Evolutionary conservation across 805 yeast species (phyloP), one percentile per base, ranked within the genome.

Genomic region (Wickerhamiella shivajii): DNA sequence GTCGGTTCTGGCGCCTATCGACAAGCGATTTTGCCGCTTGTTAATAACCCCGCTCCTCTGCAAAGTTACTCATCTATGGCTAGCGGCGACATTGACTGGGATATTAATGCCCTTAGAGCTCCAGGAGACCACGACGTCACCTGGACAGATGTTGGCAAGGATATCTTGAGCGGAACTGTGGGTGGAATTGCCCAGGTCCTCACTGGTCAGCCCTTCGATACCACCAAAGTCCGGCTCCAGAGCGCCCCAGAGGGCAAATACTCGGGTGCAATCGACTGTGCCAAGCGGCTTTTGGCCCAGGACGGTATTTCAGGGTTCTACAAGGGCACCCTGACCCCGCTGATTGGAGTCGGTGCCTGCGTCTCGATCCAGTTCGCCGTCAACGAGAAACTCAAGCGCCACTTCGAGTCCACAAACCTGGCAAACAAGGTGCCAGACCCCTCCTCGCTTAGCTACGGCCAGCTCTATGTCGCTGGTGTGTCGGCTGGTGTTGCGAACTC

Each of bases 121-220:
- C 29, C 37, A 9, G 37, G 20, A 17, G 6, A 8, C 21, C 20
- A 15, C 6, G 44, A 42, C 16, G 51, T 39, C 18, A 50, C 47
- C 25, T 34, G 31, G 31, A 38, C 42, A 17, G 51, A 71, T 27
- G 81, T 81, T 8, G 43, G 65, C 20, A 83, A 83, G 47, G 95
- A 85, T 53, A 67, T 84, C 31, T 57, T 79, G 35, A 92, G 93
- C 4, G 98, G 98, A 14, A 87, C 96, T 12, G 66, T 77, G 45
- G 97, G 97, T 37, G 98, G 98, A 34, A 71, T 90, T 18, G 87
- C 96, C 5, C 98, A 90, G 58, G 97, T 90, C 6, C 60, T 90
- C 21, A 79, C 77, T 10, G 98, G 98, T 16, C 97, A 90, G 57
- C 96, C 97, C 6, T 87, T 87, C 50, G 97, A 85, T 53, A 80